phyloP scores from a whole-genome alignment of 106 monocot genomes.

The Chionographis japonica region DNA sequence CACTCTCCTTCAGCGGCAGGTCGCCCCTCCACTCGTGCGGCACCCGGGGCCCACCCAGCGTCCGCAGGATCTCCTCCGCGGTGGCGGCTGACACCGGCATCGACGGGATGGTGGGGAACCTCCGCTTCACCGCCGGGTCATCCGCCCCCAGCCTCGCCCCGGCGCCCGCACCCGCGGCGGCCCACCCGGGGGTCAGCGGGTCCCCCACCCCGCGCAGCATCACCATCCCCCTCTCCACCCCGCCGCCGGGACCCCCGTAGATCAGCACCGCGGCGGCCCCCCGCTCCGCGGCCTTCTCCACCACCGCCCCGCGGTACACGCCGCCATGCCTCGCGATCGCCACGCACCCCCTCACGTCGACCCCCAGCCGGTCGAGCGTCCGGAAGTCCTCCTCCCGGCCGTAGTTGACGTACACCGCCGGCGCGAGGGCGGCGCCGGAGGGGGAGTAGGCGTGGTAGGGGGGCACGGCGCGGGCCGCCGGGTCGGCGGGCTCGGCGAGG shows the following conservation, averaged over 20 bases:
- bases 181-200: constrained; percentile 83
- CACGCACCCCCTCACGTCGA: constrained; percentile 40
- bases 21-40: constrained; percentile 49
- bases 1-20: constrained; percentile 7
- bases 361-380: constrained; percentile 32
- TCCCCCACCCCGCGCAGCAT: constrained; percentile 58
- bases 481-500: constrained; percentile 53
- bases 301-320: constrained; percentile 54
- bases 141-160: constrained; percentile 40
- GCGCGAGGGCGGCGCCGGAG: constrained; percentile 46
- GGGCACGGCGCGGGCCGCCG: constrained; percentile 10
- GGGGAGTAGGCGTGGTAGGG: constrained; percentile 87
- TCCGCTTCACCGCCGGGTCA: constrained; percentile 38
- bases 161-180: constrained; percentile 6
- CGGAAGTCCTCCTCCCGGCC: constrained; percentile 61
- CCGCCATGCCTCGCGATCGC: constrained; percentile 41
- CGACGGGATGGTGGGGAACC: constrained; percentile 78
- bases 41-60: constrained; percentile 43
- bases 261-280: constrained; percentile 68
- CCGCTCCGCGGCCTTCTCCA: constrained; percentile 47
- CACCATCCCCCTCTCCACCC: constrained; percentile 76
- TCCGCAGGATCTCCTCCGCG: constrained; percentile 46
- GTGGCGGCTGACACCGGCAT: constrained; percentile 55
- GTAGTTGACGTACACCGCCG: constrained; percentile 53
- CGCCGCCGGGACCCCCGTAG: constrained; percentile 34